Base-by-base conservation (phyloP, 305 asterid species). In the Plantago coronopus region DNA sequence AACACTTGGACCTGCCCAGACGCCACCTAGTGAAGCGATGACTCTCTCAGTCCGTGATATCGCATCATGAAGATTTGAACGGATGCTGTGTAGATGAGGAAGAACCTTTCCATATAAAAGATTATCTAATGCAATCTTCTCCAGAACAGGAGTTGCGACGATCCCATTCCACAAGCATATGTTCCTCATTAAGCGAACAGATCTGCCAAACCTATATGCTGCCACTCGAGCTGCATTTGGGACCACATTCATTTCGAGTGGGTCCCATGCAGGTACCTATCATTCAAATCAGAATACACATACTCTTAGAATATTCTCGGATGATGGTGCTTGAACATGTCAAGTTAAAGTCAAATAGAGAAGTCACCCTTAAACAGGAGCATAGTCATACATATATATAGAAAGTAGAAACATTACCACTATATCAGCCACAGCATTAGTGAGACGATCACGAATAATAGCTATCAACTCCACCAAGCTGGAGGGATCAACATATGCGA, bases 171-270 rank as follows among this genome's bases (percentile, higher is more conserved):
- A 93, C 76, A 80, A 77, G 78, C 95, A 87, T 65, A 93, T 75
- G 74, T 87, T 93, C 76, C 83, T 83, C 83, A 89, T 68, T 81
- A 93, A 77, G 46, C 97, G 94, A 64, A 93, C 80, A 40, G 88
- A 80, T 46, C 72, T 73, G 23, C 99, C 99, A 65, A 89, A 93
- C 76, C 85, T 81, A 75, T 93, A 85, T 13, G 99, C 95, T 21
- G 95, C 91, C 44, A 85, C 79, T 46, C 90, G 83, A n/a, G 94
- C 88, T 54, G 97, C 95, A 73, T 87, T 86, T 48, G 99, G 94
- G 31, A 89, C 97, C 12, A 79, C 84, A 53, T 74, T 82, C 79
- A 85, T 56, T 64, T 89, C 88, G 14, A 66, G 63, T 0, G 88
- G 74, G 75, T 81, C 81, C 99, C 99, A 93, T 0, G 95, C 74